phyloP scores from a whole-genome alignment of 768 basidiomycete genomes.

The Trametes coccinea region DNA sequence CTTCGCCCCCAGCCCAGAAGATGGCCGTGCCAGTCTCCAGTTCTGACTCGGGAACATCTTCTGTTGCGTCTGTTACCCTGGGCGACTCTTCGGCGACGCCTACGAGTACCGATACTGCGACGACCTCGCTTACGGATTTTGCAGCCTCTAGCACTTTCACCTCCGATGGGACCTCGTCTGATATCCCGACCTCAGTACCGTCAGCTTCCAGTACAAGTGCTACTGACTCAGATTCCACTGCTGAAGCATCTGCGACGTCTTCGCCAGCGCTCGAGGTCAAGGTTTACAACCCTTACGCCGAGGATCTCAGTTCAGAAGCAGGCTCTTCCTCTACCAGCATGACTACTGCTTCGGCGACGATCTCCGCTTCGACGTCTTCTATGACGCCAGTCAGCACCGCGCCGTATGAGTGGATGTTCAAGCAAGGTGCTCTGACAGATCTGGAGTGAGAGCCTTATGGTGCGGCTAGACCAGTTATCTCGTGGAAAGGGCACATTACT shows the following conservation, averaged over 20 bases:
- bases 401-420: conserved; percentile 44
- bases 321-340: not conserved
- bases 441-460: not conserved
- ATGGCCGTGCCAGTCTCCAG: not conserved
- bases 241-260: conserved; percentile 3
- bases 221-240: not conserved
- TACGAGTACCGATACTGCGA: not conserved
- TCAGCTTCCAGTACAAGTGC: not conserved
- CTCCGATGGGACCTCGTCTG: not conserved
- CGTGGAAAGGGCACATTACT: not conserved
- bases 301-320: not conserved
- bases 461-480: not conserved
- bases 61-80: not conserved
- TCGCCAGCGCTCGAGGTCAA: conserved; percentile 8
- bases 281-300: conserved; percentile 19
- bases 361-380: conserved; percentile 2
- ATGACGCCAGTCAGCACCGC: conserved; percentile 34
- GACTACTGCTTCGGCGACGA: conserved; percentile 2
- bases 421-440: conserved; percentile 21
- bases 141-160: not conserved
- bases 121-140: not conserved
- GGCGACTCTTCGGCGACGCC: not conserved
- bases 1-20: not conserved
- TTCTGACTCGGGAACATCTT: not conserved
- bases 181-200: not conserved